A percentile compares a stretch with the other conserved stretches of the same genome.
phyloP scores from a whole-genome alignment of 768 basidiomycete species.

The Podaxis sp. region DNA sequence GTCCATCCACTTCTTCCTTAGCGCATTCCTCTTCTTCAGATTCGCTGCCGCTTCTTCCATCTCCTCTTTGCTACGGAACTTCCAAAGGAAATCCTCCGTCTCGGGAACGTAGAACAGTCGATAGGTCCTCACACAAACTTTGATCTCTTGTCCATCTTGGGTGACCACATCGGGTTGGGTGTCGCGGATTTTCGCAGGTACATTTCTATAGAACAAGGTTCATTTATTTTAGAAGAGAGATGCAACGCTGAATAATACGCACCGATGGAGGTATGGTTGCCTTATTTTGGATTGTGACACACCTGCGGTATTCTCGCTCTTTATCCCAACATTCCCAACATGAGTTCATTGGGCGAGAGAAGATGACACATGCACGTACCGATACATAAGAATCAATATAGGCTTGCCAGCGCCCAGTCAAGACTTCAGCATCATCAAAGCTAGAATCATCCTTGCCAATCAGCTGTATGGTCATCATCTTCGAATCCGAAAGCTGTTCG shows the following conservation, averaged over 20 bases:
- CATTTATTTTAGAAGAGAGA: neutral
- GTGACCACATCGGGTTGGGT: slow-evolving; percentile 46
- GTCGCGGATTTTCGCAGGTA: slow-evolving; percentile 34
- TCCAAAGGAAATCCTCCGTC: slow-evolving; percentile 66
- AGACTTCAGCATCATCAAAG: slow-evolving; percentile 73
- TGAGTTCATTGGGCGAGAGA: slow-evolving; percentile 4
- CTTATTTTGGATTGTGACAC: slow-evolving; percentile 45
- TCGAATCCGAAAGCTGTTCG: slow-evolving; percentile 60
- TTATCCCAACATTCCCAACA: neutral
- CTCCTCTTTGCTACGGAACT: slow-evolving; percentile 41
- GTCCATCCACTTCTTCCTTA: slow-evolving; percentile 40
- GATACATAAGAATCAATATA: slow-evolving; percentile 79
- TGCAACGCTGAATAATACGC: slow-evolving; percentile 18
- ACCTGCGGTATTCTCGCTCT: slow-evolving; percentile 62
- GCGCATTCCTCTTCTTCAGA: slow-evolving; percentile 30
- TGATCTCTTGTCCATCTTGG: slow-evolving; percentile 71
- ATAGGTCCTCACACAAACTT: slow-evolving; percentile 82
- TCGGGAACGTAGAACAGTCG: slow-evolving; percentile 75
- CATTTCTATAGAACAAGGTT: slow-evolving; percentile 33
- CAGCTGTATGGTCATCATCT: slow-evolving; percentile 69
- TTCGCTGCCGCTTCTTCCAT: slow-evolving; percentile 29
- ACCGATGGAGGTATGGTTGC: slow-evolving; percentile 71
- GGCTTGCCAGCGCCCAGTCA: slow-evolving; percentile 76
- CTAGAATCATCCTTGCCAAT: slow-evolving; percentile 79
- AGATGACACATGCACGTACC: slow-evolving; percentile 32